phyloP scores from a whole-genome alignment of 352 stramenopile genomes.

The Globisporangium mamillatum region DNA sequence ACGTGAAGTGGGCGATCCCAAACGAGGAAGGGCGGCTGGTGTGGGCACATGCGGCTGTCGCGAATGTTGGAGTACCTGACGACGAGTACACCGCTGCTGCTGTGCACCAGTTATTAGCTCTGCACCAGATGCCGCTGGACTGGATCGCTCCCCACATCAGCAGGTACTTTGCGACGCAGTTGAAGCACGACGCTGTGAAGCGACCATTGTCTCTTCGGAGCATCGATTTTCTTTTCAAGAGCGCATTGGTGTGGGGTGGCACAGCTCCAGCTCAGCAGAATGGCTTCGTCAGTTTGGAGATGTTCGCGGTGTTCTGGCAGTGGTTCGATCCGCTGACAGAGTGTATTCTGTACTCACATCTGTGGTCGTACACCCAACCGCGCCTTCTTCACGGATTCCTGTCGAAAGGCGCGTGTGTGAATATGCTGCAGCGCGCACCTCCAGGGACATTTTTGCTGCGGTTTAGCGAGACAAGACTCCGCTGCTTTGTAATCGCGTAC shows the following conservation, averaged over 20 bases:
- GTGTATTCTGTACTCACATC: slow-evolving; percentile 51
- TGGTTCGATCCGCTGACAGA: slow-evolving; percentile 74
- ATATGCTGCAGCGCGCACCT: slow-evolving; percentile 66
- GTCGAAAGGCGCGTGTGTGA: slow-evolving; percentile 74
- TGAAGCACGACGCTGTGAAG: slow-evolving; percentile 61
- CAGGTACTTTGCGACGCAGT: slow-evolving; percentile 75
- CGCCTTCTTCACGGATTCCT: slow-evolving; percentile 78
- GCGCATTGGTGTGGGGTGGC: slow-evolving; percentile 63
- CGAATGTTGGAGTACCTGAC: slow-evolving; percentile 24
- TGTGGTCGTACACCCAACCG: slow-evolving; percentile 76
- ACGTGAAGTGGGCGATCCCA: slow-evolving; percentile 36
- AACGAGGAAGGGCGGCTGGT: slow-evolving; percentile 53
- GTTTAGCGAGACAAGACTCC: slow-evolving; percentile 70
- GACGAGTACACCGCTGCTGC: slow-evolving; percentile 25
- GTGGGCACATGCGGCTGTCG: slow-evolving; percentile 67
- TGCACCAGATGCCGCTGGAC: slow-evolving; percentile 50
- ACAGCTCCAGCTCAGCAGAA: slow-evolving; percentile 34
- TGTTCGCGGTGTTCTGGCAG: slow-evolving; percentile 72
- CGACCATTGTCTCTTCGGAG: slow-evolving; percentile 67
- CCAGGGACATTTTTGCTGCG: slow-evolving; percentile 75
- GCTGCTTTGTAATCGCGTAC: slow-evolving; percentile 73
- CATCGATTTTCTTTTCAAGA: slow-evolving; percentile 79
- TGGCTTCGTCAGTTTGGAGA: slow-evolving; percentile 51
- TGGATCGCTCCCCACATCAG: slow-evolving; percentile 65
- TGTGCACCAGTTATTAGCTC: slow-evolving; percentile 38